Conservation (phyloP, 2,329 filamentous ascomycete species). For the Cladosporium sp. region DNA sequence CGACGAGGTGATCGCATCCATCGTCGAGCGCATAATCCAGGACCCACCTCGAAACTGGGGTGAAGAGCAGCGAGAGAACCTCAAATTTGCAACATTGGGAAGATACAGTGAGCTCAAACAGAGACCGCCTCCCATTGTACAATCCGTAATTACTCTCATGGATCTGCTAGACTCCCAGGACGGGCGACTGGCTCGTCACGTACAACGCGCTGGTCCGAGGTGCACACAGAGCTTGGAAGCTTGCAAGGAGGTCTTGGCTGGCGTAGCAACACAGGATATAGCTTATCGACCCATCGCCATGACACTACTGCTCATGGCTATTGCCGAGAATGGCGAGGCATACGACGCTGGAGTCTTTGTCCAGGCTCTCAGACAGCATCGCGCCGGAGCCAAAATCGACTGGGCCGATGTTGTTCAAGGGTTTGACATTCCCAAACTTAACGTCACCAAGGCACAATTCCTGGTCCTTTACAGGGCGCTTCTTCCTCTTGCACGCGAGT, state of each 20-base stretch:
- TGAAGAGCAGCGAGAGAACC: constrained; percentile 66
- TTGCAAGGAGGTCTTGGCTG: constrained; percentile 56
- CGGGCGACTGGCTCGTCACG: constrained; percentile 56
- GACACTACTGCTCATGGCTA: constrained; percentile 68
- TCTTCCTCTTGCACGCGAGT: constrained; percentile 62
- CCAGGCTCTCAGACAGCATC: constrained; percentile 53
- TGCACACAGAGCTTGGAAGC: constrained; percentile 73
- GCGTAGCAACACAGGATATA: constrained; percentile 59
- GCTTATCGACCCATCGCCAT: constrained; percentile 78
- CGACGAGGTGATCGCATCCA: constrained; percentile 66
- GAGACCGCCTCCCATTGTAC: constrained; percentile 64
- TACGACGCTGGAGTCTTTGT: constrained; percentile 67
- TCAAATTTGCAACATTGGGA: constrained; percentile 60
- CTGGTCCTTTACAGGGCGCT: constrained; percentile 75
- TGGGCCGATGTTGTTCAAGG: constrained; percentile 68
- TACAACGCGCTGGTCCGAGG: constrained; percentile 70
- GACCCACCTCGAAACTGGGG: constrained; percentile 84
- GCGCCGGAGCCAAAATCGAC: constrained; percentile 53
- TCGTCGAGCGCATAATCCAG: constrained; percentile 82
- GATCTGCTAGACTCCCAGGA: constrained; percentile 59
- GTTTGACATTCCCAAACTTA: constrained; percentile 75
- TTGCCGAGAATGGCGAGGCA: constrained; percentile 56
- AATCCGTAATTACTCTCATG: constrained; percentile 66
- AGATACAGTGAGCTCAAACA: constrained; percentile 60
- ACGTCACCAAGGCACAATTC: constrained; percentile 76